Evolutionary conservation across 768 basidiomycete genomes (phyloP).

Genomic region (Mycena crocata): DNA sequence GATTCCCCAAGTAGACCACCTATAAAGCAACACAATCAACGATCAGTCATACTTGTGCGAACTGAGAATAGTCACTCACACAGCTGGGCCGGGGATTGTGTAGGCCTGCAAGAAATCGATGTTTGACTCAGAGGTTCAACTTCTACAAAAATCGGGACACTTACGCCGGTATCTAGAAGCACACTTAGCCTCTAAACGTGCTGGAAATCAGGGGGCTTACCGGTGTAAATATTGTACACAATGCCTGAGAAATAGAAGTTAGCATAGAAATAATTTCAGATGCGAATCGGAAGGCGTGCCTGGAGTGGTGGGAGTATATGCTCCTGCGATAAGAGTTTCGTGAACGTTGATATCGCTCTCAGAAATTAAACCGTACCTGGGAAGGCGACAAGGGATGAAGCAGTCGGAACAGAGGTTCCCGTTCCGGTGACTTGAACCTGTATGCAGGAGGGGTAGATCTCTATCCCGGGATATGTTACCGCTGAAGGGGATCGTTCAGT

Average conservation of each 20-base stretch:
- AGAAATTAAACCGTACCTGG: slow-evolving; percentile 48
- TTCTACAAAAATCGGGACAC: neutral
- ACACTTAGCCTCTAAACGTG: neutral
- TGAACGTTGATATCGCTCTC: too few species aligned
- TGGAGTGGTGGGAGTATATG: slow-evolving; percentile 10
- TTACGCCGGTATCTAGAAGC: slow-evolving; percentile 6
- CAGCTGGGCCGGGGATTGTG: slow-evolving; percentile 56
- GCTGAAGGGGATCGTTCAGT: slow-evolving; percentile 36
- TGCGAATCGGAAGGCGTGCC: neutral
- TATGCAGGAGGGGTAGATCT: slow-evolving; percentile 60
- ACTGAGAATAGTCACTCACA: slow-evolving; percentile 44
- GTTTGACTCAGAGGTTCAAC: neutral
- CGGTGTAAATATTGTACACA: slow-evolving; percentile 9
- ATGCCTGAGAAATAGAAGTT: neutral
- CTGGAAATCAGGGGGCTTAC: neutral
- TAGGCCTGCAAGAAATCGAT: slow-evolving; percentile 43
- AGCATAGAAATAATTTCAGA: neutral
- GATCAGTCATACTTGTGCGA: too few species aligned
- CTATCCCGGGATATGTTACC: slow-evolving; percentile 54
- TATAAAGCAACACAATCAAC: too few species aligned
- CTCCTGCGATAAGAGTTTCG: neutral
- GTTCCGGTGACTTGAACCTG: slow-evolving; percentile 60
- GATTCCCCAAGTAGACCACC: too few species aligned
- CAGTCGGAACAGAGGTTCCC: slow-evolving; percentile 52
- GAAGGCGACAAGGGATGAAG: slow-evolving; percentile 59